Conservation (phyloP, 169 alveolate species). For the Eimeria necatrix region DNA sequence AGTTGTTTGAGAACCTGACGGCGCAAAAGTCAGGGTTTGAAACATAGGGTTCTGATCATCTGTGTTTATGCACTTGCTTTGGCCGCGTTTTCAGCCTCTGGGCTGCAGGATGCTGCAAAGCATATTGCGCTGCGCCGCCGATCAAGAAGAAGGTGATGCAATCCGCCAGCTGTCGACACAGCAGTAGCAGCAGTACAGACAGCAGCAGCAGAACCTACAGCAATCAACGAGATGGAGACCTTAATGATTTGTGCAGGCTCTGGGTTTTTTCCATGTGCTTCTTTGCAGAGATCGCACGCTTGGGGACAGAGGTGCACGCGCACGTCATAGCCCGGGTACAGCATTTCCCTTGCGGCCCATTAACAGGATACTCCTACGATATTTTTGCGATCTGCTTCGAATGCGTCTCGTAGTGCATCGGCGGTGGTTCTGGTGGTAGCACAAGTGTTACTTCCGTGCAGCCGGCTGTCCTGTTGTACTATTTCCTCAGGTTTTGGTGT, state of each 20-base stretch:
- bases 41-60: background rate
- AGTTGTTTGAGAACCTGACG: no score
- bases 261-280: background rate
- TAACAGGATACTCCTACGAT: background rate
- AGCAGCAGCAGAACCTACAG: conserved; percentile 1
- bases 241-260: no score
- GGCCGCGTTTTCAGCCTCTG: conserved; percentile 56
- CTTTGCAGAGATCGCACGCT: conserved; percentile 40
- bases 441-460: background rate
- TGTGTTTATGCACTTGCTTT: background rate
- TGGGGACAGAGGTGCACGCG: conserved; percentile 72
- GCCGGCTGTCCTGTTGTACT: background rate
- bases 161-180: background rate
- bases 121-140: conserved; percentile 72
- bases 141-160: conserved; percentile 55
- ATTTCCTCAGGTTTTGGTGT: conserved; percentile 44
- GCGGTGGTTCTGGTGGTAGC: background rate
- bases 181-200: background rate
- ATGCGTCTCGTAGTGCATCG: background rate
- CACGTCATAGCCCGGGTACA: conserved; percentile 75
- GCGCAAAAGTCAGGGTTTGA: background rate
- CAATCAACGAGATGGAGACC: background rate
- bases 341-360: background rate
- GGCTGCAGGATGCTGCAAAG: conserved; percentile 57
- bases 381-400: background rate